Base-by-base conservation (phyloP, 140 eudicot species). In the Ambrosia hybrid region DNA sequence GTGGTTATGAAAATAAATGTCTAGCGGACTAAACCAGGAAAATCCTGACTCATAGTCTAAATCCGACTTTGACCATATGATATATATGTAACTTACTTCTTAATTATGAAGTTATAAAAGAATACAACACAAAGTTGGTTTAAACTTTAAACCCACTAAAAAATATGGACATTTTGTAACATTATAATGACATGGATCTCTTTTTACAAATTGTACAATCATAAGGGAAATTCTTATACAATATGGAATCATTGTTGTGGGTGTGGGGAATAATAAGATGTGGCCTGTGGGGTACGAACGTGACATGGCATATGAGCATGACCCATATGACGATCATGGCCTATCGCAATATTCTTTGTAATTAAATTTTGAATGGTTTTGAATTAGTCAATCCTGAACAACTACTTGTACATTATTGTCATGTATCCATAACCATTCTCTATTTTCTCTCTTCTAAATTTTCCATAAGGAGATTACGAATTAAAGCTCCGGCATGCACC, bases 251-350 rank as follows among this genome's bases (percentile, higher is more conserved):
- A 30, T 30, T 6, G 37, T 45, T 49, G 39, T 36, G 65, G 13
- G 57, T 38, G 78, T 74, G 78, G 65, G 77, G 71, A 73, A 73
- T 73, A 73, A 51, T 57, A 57, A 63, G 39, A 73, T 51, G 72
- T 49, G 53, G 53, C 53, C 53, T 49, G 53, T 63, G 72, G 72
- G 71, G 64, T 21, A 51, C 41, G 64, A 51, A 46, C 63, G 62
- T 73, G 78, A 64, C 78, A 52, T 74, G 53, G 46, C 6, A 34
- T 11, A 49, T 38, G 78, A 64, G 65, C 55, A 73, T 37, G 78
- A 73, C 78, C 55, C 72, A 64, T 51, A 63, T 51, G 53, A 62
- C 41, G 38, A 49, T 53, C 43, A 73, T 52, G 30, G 17, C 78
- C 65, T 16, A 74, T 74, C 26, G 11, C 57, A 74, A 51, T 65